These are phyloP conservation scores for Leishmania aethiopica DNA, from an alignment of 208 protist species.

Conservation along the genomic window DNA sequence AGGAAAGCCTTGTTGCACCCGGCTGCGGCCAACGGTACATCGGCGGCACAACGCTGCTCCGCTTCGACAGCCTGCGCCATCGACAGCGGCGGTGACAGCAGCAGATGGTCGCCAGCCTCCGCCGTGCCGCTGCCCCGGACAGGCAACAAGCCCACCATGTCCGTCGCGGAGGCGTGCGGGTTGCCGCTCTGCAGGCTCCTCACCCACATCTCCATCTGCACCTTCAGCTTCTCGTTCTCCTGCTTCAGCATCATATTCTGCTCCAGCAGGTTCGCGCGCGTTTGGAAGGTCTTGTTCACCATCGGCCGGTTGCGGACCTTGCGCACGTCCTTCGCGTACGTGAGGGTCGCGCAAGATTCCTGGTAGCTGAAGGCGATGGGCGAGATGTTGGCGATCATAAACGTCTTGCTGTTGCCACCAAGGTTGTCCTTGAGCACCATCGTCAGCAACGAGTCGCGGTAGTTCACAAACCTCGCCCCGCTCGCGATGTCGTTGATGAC, in stretches of 20 bases:
- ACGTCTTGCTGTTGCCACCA: constrained; percentile 92
- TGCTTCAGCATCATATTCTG: constrained; percentile 59
- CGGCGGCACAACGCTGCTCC: constrained; percentile 10
- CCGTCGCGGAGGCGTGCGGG: background rate
- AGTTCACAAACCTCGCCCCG: constrained; percentile 88
- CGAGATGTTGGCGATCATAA: constrained; percentile 93
- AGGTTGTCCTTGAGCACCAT: constrained; percentile 89
- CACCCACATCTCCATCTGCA: constrained; percentile 62
- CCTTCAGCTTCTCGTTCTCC: constrained; percentile 67
- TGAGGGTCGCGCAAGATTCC: constrained; percentile 74
- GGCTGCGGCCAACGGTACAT: background rate
- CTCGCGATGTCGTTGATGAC: constrained; percentile 85
- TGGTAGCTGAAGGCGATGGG: constrained; percentile 75
- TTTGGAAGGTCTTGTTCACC: constrained; percentile 92
- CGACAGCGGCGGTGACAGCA: background rate
- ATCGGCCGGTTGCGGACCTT: constrained; percentile 89
- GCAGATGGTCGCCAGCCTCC: background rate
- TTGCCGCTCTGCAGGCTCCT: constrained; percentile 18
- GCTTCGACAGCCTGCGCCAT: constrained; percentile 3
- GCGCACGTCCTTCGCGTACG: constrained; percentile 70
- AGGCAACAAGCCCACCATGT: background rate
- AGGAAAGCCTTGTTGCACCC: constrained; percentile 39
- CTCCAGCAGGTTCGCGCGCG: constrained; percentile 77
- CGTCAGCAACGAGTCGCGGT: constrained; percentile 94
- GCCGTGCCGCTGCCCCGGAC: background rate